Conservation (phyloP, 2,329 filamentous ascomycete genomes). For the Trichophyton mentagrophytes region DNA sequence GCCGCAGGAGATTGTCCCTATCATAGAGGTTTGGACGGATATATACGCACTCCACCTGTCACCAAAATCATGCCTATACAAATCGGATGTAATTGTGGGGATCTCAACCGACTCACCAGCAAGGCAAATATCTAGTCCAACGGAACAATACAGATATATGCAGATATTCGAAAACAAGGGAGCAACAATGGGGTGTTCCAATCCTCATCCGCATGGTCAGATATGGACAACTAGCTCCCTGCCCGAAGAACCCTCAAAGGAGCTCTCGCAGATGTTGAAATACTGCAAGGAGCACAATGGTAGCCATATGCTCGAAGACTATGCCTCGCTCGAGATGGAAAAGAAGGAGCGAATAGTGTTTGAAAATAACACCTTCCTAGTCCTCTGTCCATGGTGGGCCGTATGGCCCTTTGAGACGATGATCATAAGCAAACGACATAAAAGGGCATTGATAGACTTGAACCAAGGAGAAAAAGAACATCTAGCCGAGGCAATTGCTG, state of each 20-base stretch:
- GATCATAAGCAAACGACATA: slow-evolving; percentile 71
- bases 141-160: slow-evolving; percentile 83
- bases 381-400: slow-evolving; percentile 95
- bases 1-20: slow-evolving; percentile 60
- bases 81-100: slow-evolving; percentile 40
- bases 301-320: slow-evolving; percentile 70
- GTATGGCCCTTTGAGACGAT: slow-evolving; percentile 95
- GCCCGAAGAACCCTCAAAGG: slow-evolving; percentile 75
- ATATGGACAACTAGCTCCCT: slow-evolving; percentile 87
- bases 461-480: slow-evolving; percentile 54
- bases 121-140: slow-evolving; percentile 41
- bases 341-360: slow-evolving; percentile 80
- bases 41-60: slow-evolving; percentile 77
- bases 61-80: slow-evolving; percentile 50
- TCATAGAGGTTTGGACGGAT: slow-evolving; percentile 81
- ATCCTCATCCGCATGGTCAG: slow-evolving; percentile 94
- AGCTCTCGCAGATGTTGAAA: slow-evolving; percentile 63
- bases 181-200: slow-evolving; percentile 94
- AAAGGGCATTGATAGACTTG: slow-evolving; percentile 74
- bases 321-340: slow-evolving; percentile 66
- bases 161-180: slow-evolving; percentile 99
- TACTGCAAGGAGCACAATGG: slow-evolving; percentile 63
- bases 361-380: slow-evolving; percentile 71
- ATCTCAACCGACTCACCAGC: slow-evolving; percentile 37
- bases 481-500: slow-evolving; percentile 73